Evolutionary conservation across 225 moss, liverwort and hornwort species (phyloP).

Genomic region (Marchantia paleacea): DNA sequence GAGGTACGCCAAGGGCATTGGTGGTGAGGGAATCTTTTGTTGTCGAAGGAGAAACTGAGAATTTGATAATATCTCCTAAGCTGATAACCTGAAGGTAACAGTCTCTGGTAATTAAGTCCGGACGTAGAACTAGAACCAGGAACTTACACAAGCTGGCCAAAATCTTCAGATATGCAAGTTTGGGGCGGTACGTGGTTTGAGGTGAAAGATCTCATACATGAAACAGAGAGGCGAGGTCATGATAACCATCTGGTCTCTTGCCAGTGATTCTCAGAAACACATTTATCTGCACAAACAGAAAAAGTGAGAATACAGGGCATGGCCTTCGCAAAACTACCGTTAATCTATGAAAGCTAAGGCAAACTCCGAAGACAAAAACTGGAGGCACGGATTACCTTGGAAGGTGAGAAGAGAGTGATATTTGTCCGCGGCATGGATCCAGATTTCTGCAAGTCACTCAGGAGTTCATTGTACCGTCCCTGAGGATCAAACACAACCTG

Average conservation of each 20-base stretch:
- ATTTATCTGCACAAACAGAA: constrained; percentile 57
- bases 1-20: constrained; percentile 72
- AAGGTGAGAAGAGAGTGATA: constrained; percentile 78
- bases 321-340: neutral
- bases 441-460: constrained; percentile 26
- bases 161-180: neutral
- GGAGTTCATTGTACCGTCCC: constrained; percentile 35
- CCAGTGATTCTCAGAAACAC: constrained; percentile 76
- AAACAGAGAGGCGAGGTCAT: constrained; percentile 85
- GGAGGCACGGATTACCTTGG: constrained; percentile 52
- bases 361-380: neutral
- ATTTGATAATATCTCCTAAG: constrained; percentile 84
- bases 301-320: neutral
- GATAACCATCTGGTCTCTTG: constrained; percentile 82
- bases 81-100: constrained; percentile 66
- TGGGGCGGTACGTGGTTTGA: neutral
- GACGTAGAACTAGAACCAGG: neutral
- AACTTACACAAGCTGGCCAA: neutral
- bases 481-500: constrained; percentile 45
- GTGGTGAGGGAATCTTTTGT: constrained; percentile 84
- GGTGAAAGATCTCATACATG: constrained; percentile 47
- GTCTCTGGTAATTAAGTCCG: neutral
- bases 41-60: constrained; percentile 79
- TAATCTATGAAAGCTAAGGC: neutral
- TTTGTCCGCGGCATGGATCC: constrained; percentile 28